Evolutionary conservation across 345 rosid species (phyloP), one percentile per base, ranked within the genome.

Genomic region (Anacardium occidentale): DNA sequence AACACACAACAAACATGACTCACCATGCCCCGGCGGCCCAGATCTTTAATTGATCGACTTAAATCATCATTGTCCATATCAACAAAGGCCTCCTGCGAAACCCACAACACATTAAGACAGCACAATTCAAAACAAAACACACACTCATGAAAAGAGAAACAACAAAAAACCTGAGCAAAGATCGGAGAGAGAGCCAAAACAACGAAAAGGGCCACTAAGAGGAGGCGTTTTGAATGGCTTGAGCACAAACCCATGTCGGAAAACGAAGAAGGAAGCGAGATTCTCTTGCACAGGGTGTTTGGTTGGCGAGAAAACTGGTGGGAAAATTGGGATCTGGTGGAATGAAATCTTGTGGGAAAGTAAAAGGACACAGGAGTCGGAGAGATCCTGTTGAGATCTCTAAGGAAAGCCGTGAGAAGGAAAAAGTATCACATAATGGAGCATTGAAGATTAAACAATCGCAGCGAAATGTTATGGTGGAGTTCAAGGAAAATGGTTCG

Each of bases 11-110:
- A 26, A 50, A 26, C 22, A 5, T 12, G 44, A 71, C 82, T 75
- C 70, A 92, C 99, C 91, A 91, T 86, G 76, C 97, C 93, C 50
- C 96, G 97, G 71, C 99, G 99, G 66, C 99, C 98, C 10, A 96
- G 90, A 83, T 87, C 90, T 74, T 80, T 84, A 62, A 62, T 75
- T 45, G 85, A 82, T 64, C 80, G 83, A 69, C 61, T 76, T 1
- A 83, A 79, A 62, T 83, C 92, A 45, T 86, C 87, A 76, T 67
- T 82, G 71, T 71, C 95, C 70, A 73, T 80, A 51, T 83, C 88
- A 68, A 72, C 54, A 48, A 32, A 72, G 15, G 85, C 66, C 3
- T 84, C 96, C 97, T 91, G 72, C 20, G 10, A 68, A 44, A 8
- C 40, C 64, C 24, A 76, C 15, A 59, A 65, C 58, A 57, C 53